Evolutionary conservation across 2,329 filamentous ascomycete genomes (phyloP), one percentile per base, ranked within the genome.

Genomic region (Mycosphaerelloides madeirae): DNA sequence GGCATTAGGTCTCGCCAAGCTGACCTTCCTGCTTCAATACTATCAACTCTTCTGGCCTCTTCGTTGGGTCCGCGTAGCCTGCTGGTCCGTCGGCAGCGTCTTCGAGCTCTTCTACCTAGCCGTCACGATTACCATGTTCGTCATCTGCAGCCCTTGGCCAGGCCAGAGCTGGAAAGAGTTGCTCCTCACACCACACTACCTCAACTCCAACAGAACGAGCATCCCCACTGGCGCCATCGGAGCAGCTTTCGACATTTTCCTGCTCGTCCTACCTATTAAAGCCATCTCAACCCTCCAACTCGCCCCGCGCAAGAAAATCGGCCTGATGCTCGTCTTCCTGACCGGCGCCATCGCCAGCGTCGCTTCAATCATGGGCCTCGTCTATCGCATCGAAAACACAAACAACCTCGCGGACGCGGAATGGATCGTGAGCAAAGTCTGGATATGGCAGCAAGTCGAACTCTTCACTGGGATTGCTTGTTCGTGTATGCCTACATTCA

Each of bases 21-120:
- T 22, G 11, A 38, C 35, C 11, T 38, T 38, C 11, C 18, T 38
- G 5, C 5, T 38, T 28, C 35, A 38, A 28, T 38, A 38, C 35
- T 38, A 20, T 14, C 35, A 38, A 11, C 35, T 38, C 5, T 38
- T 38, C 35, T 38, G 35, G 35, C 35, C 35, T 7, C 25, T 38
- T 11, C 35, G 18, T 12, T 38, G 35, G 35, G 35, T 38, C 6
- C 35, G 35, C 35, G 25, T 38, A 14, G 11, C 35, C 14, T 38
- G 35, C 35, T 38, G 35, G 35, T 22, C 25, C 4, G 18, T 20
- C 22, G 35, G 35, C 16, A 28, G 35, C 35, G 12, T 38, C 14
- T 38, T 28, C 20, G 25, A 22, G 18, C 12, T 28, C 5, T 20
- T 28, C 35, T 38, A 38, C n/a, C 35, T 38, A 18, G 35, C 35